These are phyloP conservation scores for Oryza meridionalis DNA, from an alignment of 176 grass and related monocot species.

Conservation along the genomic window DNA sequence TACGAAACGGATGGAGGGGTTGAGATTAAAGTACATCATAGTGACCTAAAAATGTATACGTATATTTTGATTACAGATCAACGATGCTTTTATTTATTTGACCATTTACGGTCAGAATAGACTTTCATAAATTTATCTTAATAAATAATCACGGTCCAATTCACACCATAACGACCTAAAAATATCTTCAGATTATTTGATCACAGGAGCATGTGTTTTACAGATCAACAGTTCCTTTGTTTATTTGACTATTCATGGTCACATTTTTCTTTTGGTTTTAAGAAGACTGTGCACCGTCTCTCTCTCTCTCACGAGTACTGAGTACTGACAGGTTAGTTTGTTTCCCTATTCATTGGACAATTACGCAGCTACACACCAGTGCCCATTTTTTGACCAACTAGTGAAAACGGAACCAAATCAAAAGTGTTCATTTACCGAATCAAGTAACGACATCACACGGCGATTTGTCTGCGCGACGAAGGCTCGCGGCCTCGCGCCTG, in stretches of 20 bases:
- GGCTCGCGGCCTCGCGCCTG: background rate
- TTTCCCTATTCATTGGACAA: background rate
- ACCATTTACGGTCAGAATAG: background rate
- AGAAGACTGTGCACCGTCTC: background rate
- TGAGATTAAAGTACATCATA: background rate
- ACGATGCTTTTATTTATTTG: background rate
- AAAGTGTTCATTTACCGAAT: background rate
- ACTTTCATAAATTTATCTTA: background rate
- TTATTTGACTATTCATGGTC: background rate
- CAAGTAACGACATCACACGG: background rate
- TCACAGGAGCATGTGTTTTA: background rate
- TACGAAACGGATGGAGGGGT: too few species aligned
- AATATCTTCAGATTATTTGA: background rate
- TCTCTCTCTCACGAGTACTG: background rate
- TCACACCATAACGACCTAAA: background rate
- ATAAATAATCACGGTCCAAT: background rate
- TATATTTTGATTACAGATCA: background rate
- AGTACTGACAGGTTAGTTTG: background rate
- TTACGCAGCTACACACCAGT: background rate
- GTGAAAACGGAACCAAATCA: background rate
- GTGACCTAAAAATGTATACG: background rate
- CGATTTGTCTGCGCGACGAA: background rate
- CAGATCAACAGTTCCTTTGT: background rate
- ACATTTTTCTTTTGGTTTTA: background rate
- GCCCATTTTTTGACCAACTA: background rate